phyloP scores from a whole-genome alignment of 176 grass and related monocot species.

The Typha latifolia region DNA sequence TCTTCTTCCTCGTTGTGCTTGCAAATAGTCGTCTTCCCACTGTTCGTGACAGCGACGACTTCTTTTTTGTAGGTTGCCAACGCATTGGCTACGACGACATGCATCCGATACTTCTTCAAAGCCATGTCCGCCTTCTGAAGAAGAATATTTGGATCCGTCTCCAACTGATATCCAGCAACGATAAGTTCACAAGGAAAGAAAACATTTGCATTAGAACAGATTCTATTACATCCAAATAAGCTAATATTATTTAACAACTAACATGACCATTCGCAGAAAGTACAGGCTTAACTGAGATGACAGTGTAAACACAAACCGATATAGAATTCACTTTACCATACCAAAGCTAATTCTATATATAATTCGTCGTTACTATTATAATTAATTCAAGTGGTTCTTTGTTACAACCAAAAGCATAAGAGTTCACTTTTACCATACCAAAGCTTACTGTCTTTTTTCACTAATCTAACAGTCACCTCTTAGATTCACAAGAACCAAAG shows the following conservation, averaged over 20 bases:
- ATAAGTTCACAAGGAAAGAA: neutral
- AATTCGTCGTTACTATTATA: too few species aligned
- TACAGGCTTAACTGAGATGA: too few species aligned
- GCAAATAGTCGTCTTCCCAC: conserved; percentile 24
- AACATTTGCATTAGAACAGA: neutral
- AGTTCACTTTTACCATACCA: too few species aligned
- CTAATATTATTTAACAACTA: neutral
- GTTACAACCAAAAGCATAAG: too few species aligned
- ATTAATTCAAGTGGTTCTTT: too few species aligned
- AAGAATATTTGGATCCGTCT: conserved; percentile 82
- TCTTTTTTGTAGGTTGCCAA: conserved; percentile 75
- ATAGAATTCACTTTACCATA: too few species aligned
- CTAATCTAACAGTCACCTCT: too few species aligned
- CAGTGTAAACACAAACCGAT: too few species aligned
- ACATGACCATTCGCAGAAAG: too few species aligned
- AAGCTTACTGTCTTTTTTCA: too few species aligned
- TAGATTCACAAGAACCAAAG: too few species aligned
- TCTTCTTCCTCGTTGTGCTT: conserved; percentile 35
- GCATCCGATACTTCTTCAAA: conserved; percentile 66
- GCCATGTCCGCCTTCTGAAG: conserved; percentile 56
- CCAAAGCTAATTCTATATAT: too few species aligned
- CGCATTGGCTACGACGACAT: conserved; percentile 61
- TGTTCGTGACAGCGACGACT: conserved; percentile 44
- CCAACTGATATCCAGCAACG: conserved; percentile 34
- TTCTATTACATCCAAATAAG: neutral